Evolutionary conservation across 495 filamentous ascomycete genomes (phyloP), one percentile per base, ranked within the genome.

Genomic region (Penicillium coffeae): DNA sequence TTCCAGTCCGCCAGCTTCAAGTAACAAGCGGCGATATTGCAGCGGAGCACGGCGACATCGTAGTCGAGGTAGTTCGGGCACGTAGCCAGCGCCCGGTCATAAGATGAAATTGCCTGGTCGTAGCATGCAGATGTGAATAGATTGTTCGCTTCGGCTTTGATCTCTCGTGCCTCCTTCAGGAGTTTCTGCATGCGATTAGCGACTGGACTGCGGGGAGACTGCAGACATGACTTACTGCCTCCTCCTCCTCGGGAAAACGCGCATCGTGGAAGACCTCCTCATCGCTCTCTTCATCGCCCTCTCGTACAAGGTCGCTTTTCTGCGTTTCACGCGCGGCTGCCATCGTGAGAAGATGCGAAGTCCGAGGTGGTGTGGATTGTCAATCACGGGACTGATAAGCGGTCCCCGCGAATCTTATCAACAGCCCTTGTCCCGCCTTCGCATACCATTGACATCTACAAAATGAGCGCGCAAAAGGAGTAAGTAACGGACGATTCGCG

Each of bases 11-110:
- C 76, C 2, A 96, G 73, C 62, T 94, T 94, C 50, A 96, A 60
- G 51, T 95, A 84, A 60, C 89, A 95, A n/a, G 90, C 93, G 3
- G 92, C 77, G 49, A 96, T 82, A 70, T 97, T 97, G 66, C 83
- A 86, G 25, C 82, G 83, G 10, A 96, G 75, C 9, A 95, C 88
- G 16, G 93, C 90, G 56, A 92, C 73, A 59, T 96, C 90, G 71
- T 87, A 93, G 52, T 93, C 87, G 27, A 96, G 81, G 61, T 96
- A 95, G 54, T 80, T 86, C 2, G 93, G 93, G 50, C 88, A 93
- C 15, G 83, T 77, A 22, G 84, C 76, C 1, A 96, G 74, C 18
- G 93, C 93, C 48, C 87, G 80, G 57, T 90, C 87, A 71, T 98
- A 98, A 58, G 80, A 84, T 63, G 86, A 83, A 55, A 96, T 87